Conservation (phyloP, 2,329 filamentous ascomycete genomes). For the Diaporthe capsici region DNA sequence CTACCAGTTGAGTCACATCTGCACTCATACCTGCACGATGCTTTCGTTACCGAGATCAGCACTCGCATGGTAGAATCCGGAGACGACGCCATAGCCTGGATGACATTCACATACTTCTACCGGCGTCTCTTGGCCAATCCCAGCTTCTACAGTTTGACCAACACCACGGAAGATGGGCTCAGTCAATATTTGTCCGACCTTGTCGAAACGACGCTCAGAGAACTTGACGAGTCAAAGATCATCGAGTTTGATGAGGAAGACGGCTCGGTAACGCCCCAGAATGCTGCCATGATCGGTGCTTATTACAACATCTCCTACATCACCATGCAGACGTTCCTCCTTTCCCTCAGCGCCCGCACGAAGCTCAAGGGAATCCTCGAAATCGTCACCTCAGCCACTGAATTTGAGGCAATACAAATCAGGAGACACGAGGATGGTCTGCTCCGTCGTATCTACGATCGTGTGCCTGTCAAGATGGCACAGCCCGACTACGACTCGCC, state of each 20-base stretch:
- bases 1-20: slow-evolving; percentile 95
- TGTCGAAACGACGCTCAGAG: slow-evolving; percentile 92
- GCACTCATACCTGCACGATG: slow-evolving; percentile 92
- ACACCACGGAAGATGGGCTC: slow-evolving; percentile 92
- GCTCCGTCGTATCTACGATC: slow-evolving; percentile 92
- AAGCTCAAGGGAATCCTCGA: slow-evolving; percentile 98
- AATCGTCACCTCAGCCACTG: slow-evolving; percentile 95
- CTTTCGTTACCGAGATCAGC: slow-evolving; percentile 97
- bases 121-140: slow-evolving; percentile 94
- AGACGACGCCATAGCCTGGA: slow-evolving; percentile 98
- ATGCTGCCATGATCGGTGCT: slow-evolving; percentile 97
- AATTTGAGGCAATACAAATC: slow-evolving; percentile 96
- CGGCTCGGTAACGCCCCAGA: slow-evolving; percentile 88
- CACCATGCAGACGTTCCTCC: slow-evolving; percentile 98
- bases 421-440: slow-evolving; percentile 91
- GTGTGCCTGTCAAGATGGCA: slow-evolving; percentile 94
- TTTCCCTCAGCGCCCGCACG: slow-evolving; percentile 88
- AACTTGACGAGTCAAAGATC: slow-evolving; percentile 92
- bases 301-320: slow-evolving; percentile 99
- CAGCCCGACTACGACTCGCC: slow-evolving; percentile 90
- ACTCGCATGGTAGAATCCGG: slow-evolving; percentile 95
- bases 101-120: slow-evolving; percentile 99
- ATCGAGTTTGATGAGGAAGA: slow-evolving; percentile 97
- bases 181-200: slow-evolving; percentile 95
- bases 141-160: slow-evolving; percentile 92